These are phyloP conservation scores for Fusarium newnesense DNA, from an alignment of 2,329 filamentous ascomycete species.

Conservation along the genomic window DNA sequence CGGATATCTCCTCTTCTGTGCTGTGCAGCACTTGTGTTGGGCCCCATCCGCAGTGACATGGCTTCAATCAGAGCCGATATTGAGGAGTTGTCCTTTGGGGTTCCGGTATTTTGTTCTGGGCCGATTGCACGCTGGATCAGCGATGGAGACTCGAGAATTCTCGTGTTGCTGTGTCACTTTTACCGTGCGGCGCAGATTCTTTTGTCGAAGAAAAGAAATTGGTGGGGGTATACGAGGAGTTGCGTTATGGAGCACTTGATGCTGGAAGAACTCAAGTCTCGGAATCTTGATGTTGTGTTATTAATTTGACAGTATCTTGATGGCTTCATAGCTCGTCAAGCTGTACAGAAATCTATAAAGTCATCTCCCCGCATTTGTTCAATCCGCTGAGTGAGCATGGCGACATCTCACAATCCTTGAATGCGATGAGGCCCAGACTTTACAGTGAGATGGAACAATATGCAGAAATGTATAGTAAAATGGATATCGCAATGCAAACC, in stretches of 20 bases:
- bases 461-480: not conserved
- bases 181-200: not conserved
- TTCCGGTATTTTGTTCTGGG: not conserved
- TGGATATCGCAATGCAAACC: not conserved
- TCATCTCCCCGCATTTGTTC: no score
- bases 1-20: not conserved
- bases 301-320: no score
- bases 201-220: not conserved
- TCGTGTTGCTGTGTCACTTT: not conserved
- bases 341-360: no score
- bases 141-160: not conserved
- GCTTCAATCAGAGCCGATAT: rapidly evolving
- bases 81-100: not conserved
- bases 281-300: not conserved
- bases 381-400: not conserved
- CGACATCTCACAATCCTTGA: not conserved
- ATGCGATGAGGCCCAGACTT: not conserved
- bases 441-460: not conserved
- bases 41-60: rapidly evolving
- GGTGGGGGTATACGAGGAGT: not conserved
- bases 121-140: not conserved
- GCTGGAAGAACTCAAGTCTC: not conserved
- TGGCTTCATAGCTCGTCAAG: no score
- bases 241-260: not conserved
- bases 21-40: not conserved